A percentile compares a stretch with the other conserved stretches of the same genome.
phyloP scores from a whole-genome alignment of 108 stramenopile genomes.

The Nannochloropsis oceanica region DNA sequence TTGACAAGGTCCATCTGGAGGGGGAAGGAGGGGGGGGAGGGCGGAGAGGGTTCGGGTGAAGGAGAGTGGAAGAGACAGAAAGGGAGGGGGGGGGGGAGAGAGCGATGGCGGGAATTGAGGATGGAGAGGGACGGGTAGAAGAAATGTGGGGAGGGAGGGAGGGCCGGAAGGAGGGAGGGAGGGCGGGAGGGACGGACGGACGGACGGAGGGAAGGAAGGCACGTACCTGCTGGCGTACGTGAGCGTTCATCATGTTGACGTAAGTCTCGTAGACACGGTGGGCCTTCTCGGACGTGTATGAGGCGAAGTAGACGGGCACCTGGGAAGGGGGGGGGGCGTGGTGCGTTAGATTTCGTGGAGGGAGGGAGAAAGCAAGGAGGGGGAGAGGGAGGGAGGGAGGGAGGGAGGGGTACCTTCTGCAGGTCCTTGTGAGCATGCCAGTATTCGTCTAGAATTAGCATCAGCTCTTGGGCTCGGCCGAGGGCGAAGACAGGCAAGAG shows the following conservation, averaged over 20 bases:
- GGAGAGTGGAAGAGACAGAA: background rate
- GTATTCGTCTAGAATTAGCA: conserved; percentile 93
- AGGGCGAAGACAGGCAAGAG: conserved; percentile 93
- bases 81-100: background rate
- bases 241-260: conserved; percentile 94
- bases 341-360: too few relatives aligned
- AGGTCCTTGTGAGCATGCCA: conserved; percentile 56
- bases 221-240: conserved; percentile 40
- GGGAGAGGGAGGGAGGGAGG: too few relatives aligned
- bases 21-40: conserved; percentile 17
- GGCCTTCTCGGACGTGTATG: conserved; percentile 66
- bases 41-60: background rate
- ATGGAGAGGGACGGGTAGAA: background rate
- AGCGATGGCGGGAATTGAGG: background rate
- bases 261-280: conserved; percentile 94
- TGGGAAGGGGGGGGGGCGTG: too few relatives aligned
- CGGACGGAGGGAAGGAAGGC: too few relatives aligned
- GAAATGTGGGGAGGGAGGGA: too few relatives aligned
- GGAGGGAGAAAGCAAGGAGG: too few relatives aligned
- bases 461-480: conserved; percentile 61
- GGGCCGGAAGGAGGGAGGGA: too few relatives aligned
- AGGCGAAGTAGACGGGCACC: conserved; percentile 18
- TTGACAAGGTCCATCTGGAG: conserved; percentile 82
- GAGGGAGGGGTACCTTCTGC: too few relatives aligned
- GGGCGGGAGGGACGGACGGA: too few relatives aligned